Evolutionary conservation across 768 basidiomycete genomes (phyloP), one percentile per base, ranked within the genome.

Genomic region (Trametes gibbosa): DNA sequence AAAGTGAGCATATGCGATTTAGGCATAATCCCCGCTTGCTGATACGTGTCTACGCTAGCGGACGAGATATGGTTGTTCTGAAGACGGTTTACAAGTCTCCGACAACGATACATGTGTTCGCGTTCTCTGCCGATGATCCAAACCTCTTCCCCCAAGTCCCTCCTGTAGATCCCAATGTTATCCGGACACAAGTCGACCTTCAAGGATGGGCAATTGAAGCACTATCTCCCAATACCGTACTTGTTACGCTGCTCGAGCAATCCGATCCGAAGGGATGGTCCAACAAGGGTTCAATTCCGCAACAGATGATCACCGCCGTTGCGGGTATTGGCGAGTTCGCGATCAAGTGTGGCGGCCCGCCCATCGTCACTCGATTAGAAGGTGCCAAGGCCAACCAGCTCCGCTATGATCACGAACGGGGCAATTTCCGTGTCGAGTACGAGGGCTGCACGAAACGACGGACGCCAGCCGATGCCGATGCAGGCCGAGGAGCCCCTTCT

Each of bases 161-260:
- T 46, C 77, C 77, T 12, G 77, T 74, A 1, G 92, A 90, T 49
- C 85, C 89, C 0, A 89, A 83, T 64, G 81, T 89, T 50, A 96
- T 97, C 61, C 89, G 95, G 7, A 92, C 92, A 0, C 95, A 98
- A 71, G 87, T 96, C n/a, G 95, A 97, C 70, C 78, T 99, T n/a
- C 95, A 94, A 75, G 97, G 96, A 47, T 98, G 95, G 92, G 92
- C 96, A 0, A 94, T 99, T 65, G 96, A 98, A 73, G 83, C 90
- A 0, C 78, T 99, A 9, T 98, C 95, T 0, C 97, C 96, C 0
- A 98, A 86, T 2, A 98, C 97, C 1, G 97, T 95, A 0, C 84
- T 91, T 12, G 84, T 99, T 61, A 97, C 95, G 0, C 77, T 99
- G 1, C 81, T 99, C 5, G 96, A 98, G 68, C 97, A 98, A 72